These are phyloP conservation scores for Cordyceps sp. DNA, from an alignment of 2,329 filamentous ascomycete genomes.

Conservation along the genomic window DNA sequence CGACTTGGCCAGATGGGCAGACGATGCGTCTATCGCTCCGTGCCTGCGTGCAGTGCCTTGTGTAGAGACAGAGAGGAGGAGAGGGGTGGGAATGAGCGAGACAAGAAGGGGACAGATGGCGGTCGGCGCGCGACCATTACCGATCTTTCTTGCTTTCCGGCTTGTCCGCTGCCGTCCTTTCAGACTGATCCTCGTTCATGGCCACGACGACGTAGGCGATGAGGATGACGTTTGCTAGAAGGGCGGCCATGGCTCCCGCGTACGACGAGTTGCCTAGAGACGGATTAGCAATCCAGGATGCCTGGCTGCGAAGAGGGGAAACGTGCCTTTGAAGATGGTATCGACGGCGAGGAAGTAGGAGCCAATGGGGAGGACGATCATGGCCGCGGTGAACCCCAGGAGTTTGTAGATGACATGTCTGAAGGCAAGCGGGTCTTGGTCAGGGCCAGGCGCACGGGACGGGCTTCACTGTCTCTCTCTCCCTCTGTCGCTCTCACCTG, in stretches of 20 bases:
- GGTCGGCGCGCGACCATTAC: conserved; percentile 17
- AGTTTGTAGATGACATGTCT: conserved; percentile 83
- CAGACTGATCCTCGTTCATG: conserved; percentile 63
- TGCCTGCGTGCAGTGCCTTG: too few species aligned
- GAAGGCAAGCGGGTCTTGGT: too few species aligned
- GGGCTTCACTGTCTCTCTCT: too few species aligned
- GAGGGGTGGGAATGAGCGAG: too few species aligned
- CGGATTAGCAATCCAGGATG: conserved; percentile 1
- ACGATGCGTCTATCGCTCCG: too few species aligned
- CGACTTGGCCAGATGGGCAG: too few species aligned
- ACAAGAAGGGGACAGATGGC: too few species aligned
- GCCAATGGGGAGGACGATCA: conserved; percentile 74
- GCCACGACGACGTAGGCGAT: conserved; percentile 85
- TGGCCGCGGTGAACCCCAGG: conserved; percentile 75
- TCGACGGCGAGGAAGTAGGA: conserved; percentile 76
- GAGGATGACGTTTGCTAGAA: conserved; percentile 83
- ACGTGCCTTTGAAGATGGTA: conserved; percentile 57
- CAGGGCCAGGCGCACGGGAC: too few species aligned
- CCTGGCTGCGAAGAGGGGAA: background rate
- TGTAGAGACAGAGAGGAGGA: too few species aligned
- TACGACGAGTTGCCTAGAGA: conserved; percentile 68
- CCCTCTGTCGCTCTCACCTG: too few species aligned
- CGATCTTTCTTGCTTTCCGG: conserved; percentile 32
- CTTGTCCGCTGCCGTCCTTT: conserved; percentile 25
- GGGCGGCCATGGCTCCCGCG: conserved; percentile 68